Evolutionary conservation across 192 early-diverging fungal genomes (phyloP).

Genomic region (Oehlia diaphana): DNA sequence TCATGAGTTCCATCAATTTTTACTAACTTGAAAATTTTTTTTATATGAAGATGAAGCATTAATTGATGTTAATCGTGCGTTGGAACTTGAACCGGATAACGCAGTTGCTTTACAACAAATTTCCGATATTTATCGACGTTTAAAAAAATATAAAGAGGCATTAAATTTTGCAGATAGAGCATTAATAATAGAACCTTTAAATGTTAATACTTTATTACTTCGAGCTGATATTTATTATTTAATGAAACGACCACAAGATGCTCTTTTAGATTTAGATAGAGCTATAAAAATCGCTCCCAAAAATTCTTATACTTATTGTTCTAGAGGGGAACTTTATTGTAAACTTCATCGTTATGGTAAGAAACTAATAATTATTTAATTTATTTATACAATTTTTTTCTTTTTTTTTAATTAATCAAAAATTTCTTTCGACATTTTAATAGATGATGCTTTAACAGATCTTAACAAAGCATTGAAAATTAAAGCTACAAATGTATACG

Average conservation of each 20-base stretch:
- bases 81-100: not conserved
- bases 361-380: not conserved
- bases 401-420: not conserved
- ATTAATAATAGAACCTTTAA: not conserved
- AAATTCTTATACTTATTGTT: not conserved
- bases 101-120: not conserved
- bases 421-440: not conserved
- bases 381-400: not conserved
- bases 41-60: constrained; percentile 9
- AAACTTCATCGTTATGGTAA: not conserved
- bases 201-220: constrained; percentile 4
- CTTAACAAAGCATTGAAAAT: constrained; percentile 2
- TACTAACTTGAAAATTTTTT: not conserved
- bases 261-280: not conserved
- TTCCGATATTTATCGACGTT: not conserved
- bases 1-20: too few relatives aligned
- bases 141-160: not conserved
- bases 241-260: constrained; percentile 1
- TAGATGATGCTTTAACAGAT: not conserved
- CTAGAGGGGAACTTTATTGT: not conserved
- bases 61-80: not conserved
- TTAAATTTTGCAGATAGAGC: constrained; percentile 6
- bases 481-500: not conserved
- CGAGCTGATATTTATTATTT: not conserved
- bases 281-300: not conserved